Conservation (phyloP, 2,329 filamentous ascomycete species). For the Trichoderma hamatum region DNA sequence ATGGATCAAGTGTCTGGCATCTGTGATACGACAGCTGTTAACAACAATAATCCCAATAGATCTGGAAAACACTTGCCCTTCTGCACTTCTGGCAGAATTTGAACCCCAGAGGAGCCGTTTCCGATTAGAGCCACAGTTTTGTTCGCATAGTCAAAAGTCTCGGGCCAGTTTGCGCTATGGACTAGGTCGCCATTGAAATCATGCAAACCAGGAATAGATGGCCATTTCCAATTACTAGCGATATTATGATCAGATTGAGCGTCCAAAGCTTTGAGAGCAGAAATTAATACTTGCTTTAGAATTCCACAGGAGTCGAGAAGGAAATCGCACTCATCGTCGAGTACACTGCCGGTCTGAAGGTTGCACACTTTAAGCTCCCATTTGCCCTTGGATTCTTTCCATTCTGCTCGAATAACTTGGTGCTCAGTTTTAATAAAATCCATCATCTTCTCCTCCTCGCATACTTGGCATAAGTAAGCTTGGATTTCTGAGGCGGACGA, state of each 20-base stretch:
- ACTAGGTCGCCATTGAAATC: neutral
- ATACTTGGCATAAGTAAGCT: too few species aligned
- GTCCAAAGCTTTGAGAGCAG: too few species aligned
- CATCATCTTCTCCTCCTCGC: too few species aligned
- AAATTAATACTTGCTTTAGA: neutral
- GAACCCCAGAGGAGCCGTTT: too few species aligned
- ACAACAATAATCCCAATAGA: too few species aligned
- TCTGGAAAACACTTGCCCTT: too few species aligned
- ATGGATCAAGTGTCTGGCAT: too few species aligned
- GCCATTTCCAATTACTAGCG: neutral
- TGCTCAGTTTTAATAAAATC: neutral
- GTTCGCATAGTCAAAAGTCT: neutral
- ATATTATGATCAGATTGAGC: too few species aligned
- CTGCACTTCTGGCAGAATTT: too few species aligned
- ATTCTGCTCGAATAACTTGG: neutral
- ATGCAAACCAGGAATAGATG: neutral
- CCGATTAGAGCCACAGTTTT: neutral
- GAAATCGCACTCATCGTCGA: neutral
- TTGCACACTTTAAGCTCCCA: neutral
- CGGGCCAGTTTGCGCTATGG: neutral
- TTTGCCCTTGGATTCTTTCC: neutral
- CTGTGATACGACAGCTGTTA: too few species aligned
- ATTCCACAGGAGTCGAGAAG: neutral
- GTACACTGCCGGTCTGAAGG: neutral
- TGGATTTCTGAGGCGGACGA: neutral